These are phyloP conservation scores for Trichophaea hybrida DNA, from an alignment of 2,329 filamentous ascomycete species.

Conservation along the genomic window DNA sequence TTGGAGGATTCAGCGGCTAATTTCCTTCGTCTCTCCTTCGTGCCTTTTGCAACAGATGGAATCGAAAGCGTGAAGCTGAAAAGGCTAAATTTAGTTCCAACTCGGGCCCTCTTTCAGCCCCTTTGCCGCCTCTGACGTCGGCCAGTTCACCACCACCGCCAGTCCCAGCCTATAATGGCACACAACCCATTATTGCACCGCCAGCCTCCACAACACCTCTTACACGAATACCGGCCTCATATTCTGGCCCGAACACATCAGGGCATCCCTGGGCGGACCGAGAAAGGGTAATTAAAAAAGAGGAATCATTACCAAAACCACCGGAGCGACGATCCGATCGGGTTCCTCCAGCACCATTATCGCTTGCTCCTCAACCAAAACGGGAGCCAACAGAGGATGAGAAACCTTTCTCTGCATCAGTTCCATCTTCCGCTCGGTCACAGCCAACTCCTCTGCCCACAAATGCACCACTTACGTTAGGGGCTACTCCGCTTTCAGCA, in stretches of 20 bases:
- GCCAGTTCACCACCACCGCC: conserved; percentile 6
- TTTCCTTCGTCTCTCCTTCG: conserved; percentile 21
- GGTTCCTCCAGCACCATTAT: neutral
- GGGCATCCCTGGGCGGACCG: neutral
- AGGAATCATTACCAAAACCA: neutral
- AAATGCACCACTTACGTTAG: conserved; percentile 8
- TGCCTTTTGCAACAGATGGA: conserved; percentile 21
- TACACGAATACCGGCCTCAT: neutral
- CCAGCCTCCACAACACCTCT: neutral
- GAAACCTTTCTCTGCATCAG: conserved; percentile 15
- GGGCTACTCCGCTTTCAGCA: conserved; percentile 12
- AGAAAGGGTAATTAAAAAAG: conserved; percentile 7
- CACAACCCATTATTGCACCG: neutral
- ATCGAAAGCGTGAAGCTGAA: conserved; percentile 25
- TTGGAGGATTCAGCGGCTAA: conserved; percentile 23
- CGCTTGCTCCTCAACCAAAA: conserved; percentile 10
- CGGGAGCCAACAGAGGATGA: conserved; percentile 16
- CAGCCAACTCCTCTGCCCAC: conserved; percentile 8
- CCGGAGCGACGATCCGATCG: neutral
- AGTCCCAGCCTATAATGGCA: neutral
- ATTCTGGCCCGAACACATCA: neutral
- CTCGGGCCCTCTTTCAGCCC: conserved; percentile 14
- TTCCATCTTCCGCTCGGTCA: conserved; percentile 6
- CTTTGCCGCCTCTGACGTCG: conserved; percentile 12
- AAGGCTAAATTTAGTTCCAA: conserved; percentile 21